These are phyloP conservation scores for Ilyonectria destructans DNA, from an alignment of 2,329 filamentous ascomycete genomes.

Conservation along the genomic window DNA sequence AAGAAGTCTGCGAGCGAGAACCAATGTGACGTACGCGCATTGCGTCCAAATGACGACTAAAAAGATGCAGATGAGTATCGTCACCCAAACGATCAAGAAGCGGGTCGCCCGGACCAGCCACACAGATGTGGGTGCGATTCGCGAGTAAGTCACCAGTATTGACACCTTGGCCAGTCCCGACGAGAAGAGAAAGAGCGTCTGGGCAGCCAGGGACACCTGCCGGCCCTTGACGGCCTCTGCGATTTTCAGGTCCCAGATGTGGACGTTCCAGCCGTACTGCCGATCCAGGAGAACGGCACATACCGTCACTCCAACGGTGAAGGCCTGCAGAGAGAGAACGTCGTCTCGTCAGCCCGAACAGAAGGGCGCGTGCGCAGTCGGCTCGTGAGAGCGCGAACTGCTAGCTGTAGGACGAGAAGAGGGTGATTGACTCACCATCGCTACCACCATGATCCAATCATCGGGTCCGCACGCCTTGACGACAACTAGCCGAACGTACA, in stretches of 20 bases:
- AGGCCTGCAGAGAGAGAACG: slow-evolving; percentile 42
- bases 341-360: no score
- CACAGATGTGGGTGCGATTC: slow-evolving; percentile 53
- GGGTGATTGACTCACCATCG: no score
- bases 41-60: slow-evolving; percentile 56
- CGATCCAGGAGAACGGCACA: slow-evolving; percentile 54
- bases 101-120: slow-evolving; percentile 53
- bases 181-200: slow-evolving; percentile 57
- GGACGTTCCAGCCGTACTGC: slow-evolving; percentile 57
- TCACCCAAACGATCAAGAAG: slow-evolving; percentile 47
- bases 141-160: slow-evolving; percentile 58
- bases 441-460: no score
- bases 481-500: no score
- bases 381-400: no score
- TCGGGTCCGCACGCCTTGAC: no score
- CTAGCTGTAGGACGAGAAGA: no score
- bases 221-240: slow-evolving; percentile 49
- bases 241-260: slow-evolving; percentile 55
- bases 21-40: slow-evolving; percentile 50
- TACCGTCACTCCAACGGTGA: slow-evolving; percentile 51
- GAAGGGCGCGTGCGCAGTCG: no score
- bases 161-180: slow-evolving; percentile 58
- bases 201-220: slow-evolving; percentile 59
- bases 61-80: slow-evolving; percentile 48
- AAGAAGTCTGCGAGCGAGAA: no score